Evolutionary conservation across 371 early-diverging fungal species (phyloP), one percentile per base, ranked within the genome.

Genomic region (Capniomyces stellatus): DNA sequence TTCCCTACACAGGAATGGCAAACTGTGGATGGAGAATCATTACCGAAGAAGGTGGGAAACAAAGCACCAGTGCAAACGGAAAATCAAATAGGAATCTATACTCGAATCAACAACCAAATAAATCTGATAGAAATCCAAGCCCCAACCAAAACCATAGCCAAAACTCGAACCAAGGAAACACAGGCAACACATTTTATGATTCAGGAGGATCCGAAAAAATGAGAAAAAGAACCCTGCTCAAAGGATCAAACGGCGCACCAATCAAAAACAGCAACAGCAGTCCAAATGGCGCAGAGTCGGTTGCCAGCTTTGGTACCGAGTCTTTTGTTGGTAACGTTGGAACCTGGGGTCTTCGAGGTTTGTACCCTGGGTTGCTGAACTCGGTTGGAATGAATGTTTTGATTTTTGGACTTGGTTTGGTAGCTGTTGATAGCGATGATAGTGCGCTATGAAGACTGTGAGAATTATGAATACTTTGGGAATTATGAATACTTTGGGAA

Each of bases 1-100:
- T 87, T n/a, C 90, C 87, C 4, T 96, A 96, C 64, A 72, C 80
- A 10, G 89, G 91, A 10, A 64, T 91, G 57, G 52, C 75, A 23
- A 88, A 95, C 61, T 87, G 89, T 48, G 51, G 76, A 6, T 78
- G 78, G 55, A 74, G 85, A 49, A 83, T 92, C 24, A 66, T 87
- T 58, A 75, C 75, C 18, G 93, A 95, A 65, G 96, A 93, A 64
- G 92, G 89, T n/a, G 75, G 13, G 18, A n/a, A n/a, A 49, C 12
- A 8, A 19, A 4, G 70, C 2, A 49, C 55, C n/a, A 55, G 55
- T 52, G 54, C 56, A 46, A 41, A 29, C 18, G 44, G 59, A 46
- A 51, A 13, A 52, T 29, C 22, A 42, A 55, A 31, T 57, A 56
- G 29, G 61, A 70, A 47, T 51, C 52, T 19, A 22, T 21, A 51